A percentile compares a stretch with the other conserved stretches of the same genome.
Evolutionary conservation across 371 early-diverging fungal genomes (phyloP).

Genomic region (Mucor racemosus): DNA sequence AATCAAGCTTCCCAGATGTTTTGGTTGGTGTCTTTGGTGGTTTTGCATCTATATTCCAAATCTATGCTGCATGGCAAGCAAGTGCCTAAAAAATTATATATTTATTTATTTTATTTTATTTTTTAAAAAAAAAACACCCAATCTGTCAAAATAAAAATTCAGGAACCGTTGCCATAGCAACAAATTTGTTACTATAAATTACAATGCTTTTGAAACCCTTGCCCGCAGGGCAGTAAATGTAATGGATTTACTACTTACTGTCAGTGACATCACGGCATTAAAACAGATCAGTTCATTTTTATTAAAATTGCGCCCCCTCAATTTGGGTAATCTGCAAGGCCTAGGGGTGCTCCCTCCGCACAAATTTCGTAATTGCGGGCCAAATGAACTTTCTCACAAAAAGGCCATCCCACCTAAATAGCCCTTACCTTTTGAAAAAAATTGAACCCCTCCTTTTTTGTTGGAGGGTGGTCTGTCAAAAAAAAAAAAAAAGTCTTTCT

Average conservation of each 20-base stretch:
- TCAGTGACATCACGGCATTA: slow-evolving; percentile 9
- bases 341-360: background rate
- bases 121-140: background rate
- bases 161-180: background rate
- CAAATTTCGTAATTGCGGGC: background rate
- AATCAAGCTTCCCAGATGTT: slow-evolving; percentile 86
- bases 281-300: slow-evolving; percentile 6
- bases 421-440: slow-evolving; percentile 11
- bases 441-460: slow-evolving; percentile 10
- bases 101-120: background rate
- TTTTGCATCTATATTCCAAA: slow-evolving; percentile 87
- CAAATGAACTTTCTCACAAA: background rate
- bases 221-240: background rate
- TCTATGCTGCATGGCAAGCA: slow-evolving; percentile 83
- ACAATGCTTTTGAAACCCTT: background rate
- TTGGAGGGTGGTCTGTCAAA: slow-evolving; percentile 6
- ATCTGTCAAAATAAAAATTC: slow-evolving; percentile 3
- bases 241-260: background rate
- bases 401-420: background rate
- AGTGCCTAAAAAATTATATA: slow-evolving; percentile 46
- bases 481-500: slow-evolving; percentile 11
- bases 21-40: slow-evolving; percentile 92
- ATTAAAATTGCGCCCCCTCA: slow-evolving; percentile 4
- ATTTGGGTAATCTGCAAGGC: slow-evolving; percentile 2
- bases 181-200: background rate